Percentiles rank a stretch among this genome's conserved stretches.
These are phyloP conservation scores for Rubia yunnanensis DNA, from an alignment of 257 asterid species.

Conservation along the genomic window DNA sequence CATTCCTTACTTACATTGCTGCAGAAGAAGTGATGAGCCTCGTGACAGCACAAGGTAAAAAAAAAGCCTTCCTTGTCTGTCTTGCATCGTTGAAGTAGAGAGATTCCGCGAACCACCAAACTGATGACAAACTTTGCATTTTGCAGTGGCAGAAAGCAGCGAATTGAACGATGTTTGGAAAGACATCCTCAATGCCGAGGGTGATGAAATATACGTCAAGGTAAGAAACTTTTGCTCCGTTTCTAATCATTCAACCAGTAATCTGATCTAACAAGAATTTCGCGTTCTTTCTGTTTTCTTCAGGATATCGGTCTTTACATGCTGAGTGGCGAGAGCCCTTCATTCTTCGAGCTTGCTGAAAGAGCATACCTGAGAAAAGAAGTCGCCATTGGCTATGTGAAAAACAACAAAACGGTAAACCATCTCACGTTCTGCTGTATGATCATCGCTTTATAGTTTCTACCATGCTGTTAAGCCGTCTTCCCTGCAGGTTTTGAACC, in stretches of 20 bases:
- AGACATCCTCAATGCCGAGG: slow-evolving; percentile 83
- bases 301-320: slow-evolving; percentile 80
- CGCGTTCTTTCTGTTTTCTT: slow-evolving; percentile 13
- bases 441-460: neutral
- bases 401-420: slow-evolving; percentile 60
- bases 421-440: neutral
- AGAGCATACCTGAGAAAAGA: slow-evolving; percentile 85
- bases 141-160: slow-evolving; percentile 72
- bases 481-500: slow-evolving; percentile 70
- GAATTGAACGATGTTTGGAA: slow-evolving; percentile 93
- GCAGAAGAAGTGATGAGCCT: slow-evolving; percentile 98
- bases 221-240: slow-evolving; percentile 22
- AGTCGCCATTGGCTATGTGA: slow-evolving; percentile 90
- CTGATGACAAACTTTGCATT: slow-evolving; percentile 8
- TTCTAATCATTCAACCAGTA: neutral
- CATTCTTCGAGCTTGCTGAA: slow-evolving; percentile 79
- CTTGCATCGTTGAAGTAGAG: neutral
- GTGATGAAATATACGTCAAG: slow-evolving; percentile 95
- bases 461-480: slow-evolving; percentile 3
- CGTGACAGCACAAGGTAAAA: slow-evolving; percentile 92
- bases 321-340: slow-evolving; percentile 67
- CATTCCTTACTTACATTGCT: slow-evolving; percentile 78
- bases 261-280: neutral
- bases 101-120: neutral
- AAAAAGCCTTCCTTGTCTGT: neutral